These are phyloP conservation scores for Juglanconis juglandina DNA, from an alignment of 2,329 filamentous ascomycete species.

Conservation along the genomic window DNA sequence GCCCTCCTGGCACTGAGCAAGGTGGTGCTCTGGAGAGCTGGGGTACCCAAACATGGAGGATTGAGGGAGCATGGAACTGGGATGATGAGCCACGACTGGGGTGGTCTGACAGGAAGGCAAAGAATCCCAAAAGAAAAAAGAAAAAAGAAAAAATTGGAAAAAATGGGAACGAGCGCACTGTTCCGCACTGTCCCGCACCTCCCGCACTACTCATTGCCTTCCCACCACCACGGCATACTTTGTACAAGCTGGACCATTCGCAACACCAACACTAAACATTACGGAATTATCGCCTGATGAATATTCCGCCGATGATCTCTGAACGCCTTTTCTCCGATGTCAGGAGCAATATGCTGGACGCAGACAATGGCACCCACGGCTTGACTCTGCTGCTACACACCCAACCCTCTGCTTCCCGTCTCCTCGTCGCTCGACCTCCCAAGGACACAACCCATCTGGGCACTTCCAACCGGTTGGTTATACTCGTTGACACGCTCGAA, in stretches of 20 bases:
- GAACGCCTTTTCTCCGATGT: background rate
- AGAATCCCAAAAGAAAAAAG: background rate
- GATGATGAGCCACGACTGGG: background rate
- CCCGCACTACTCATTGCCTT: background rate
- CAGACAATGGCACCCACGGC: too few species aligned
- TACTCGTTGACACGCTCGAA: background rate
- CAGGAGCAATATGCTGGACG: too few species aligned
- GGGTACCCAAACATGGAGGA: background rate
- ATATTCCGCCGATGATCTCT: background rate
- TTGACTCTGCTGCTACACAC: too few species aligned
- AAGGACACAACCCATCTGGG: too few species aligned
- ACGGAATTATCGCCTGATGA: background rate
- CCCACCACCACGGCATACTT: background rate
- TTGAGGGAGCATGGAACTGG: background rate
- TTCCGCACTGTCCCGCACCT: slow-evolving; percentile 3
- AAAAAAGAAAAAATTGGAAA: too few species aligned
- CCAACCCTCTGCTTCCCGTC: too few species aligned
- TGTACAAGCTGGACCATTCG: background rate
- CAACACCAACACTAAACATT: background rate
- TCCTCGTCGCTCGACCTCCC: too few species aligned
- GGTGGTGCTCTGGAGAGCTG: background rate
- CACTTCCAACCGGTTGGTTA: too few species aligned
- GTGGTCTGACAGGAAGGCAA: background rate
- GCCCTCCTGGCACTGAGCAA: background rate
- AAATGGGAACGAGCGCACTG: background rate